Percentiles rank a stretch among this genome's conserved stretches.
Conservation (phyloP, 371 early-diverging fungal genomes). For the Apophysomyces sp. region DNA sequence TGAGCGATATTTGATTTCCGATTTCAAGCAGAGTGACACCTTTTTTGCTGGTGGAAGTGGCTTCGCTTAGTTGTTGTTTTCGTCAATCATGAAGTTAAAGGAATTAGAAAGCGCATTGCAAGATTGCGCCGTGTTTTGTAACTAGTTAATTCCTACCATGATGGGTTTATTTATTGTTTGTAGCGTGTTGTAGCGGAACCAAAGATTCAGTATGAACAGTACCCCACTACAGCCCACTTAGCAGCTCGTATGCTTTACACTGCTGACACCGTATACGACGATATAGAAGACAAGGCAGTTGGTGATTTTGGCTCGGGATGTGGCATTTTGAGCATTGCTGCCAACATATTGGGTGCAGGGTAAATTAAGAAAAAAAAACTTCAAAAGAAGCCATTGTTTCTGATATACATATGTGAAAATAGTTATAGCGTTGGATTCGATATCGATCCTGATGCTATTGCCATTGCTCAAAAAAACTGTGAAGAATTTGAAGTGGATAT, state of each 20-base stretch:
- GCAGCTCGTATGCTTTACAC: slow-evolving; percentile 84
- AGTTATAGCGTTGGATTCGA: slow-evolving; percentile 74
- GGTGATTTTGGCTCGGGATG: slow-evolving; percentile 87
- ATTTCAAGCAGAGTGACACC: no score
- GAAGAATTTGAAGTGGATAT: slow-evolving; percentile 67
- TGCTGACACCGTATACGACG: slow-evolving; percentile 73
- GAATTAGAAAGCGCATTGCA: slow-evolving; percentile 74
- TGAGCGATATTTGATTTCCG: no score
- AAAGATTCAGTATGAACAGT: slow-evolving; percentile 83
- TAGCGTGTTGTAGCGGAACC: slow-evolving; percentile 51
- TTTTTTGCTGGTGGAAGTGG: background rate
- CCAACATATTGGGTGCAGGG: slow-evolving; percentile 63
- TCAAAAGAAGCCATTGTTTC: background rate
- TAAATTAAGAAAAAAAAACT: slow-evolving; percentile 4
- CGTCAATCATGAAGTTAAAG: slow-evolving; percentile 69
- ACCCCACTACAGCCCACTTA: slow-evolving; percentile 83
- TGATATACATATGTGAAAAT: background rate
- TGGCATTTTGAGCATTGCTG: slow-evolving; percentile 71
- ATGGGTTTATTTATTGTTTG: slow-evolving; percentile 5
- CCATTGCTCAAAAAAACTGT: slow-evolving; percentile 68
- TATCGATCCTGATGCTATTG: slow-evolving; percentile 80
- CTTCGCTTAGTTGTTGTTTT: background rate
- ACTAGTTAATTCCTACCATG: background rate
- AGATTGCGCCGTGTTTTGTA: slow-evolving; percentile 72
- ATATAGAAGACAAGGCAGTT: slow-evolving; percentile 74